Evolutionary conservation across 2,329 filamentous ascomycete species (phyloP).

Genomic region (Calonectria hongkongensis): DNA sequence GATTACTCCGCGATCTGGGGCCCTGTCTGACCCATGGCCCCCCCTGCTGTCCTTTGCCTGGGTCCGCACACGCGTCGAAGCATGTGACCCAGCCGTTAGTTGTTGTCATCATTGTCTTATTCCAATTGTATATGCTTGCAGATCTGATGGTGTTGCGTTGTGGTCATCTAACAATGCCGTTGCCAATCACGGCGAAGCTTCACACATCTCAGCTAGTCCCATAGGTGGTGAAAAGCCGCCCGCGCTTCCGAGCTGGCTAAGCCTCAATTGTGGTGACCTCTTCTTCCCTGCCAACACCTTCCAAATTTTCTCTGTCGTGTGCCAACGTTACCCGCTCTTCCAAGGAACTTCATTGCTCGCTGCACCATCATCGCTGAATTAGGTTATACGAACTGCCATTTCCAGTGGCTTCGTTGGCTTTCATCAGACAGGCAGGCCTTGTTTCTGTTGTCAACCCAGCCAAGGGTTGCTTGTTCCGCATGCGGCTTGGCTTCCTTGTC

Average conservation of each 20-base stretch:
- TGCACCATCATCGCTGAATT: neutral
- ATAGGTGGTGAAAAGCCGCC: neutral
- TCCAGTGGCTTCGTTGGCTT: neutral
- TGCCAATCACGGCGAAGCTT: neutral
- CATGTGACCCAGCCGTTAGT: constrained; percentile 51
- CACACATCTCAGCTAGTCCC: neutral
- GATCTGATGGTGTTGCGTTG: neutral
- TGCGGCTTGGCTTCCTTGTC: constrained; percentile 20
- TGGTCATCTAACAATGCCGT: neutral
- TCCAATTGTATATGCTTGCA: constrained; percentile 37
- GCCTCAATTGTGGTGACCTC: neutral
- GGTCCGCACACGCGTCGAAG: constrained; percentile 50
- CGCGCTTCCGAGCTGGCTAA: neutral
- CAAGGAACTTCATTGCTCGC: neutral
- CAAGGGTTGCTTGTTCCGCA: constrained; percentile 18
- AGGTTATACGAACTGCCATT: neutral
- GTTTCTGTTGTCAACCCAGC: constrained; percentile 15
- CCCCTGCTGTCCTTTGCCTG: constrained; percentile 45
- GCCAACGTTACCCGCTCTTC: neutral
- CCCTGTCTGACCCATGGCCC: constrained; percentile 35
- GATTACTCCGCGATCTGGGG: constrained; percentile 51
- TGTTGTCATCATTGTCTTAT: constrained; percentile 37
- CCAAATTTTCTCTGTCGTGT: neutral
- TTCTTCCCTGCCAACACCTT: neutral
- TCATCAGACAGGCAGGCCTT: neutral